phyloP scores from a whole-genome alignment of 1,284 basidiomycete genomes.

The Marasmius tenuissimus region DNA sequence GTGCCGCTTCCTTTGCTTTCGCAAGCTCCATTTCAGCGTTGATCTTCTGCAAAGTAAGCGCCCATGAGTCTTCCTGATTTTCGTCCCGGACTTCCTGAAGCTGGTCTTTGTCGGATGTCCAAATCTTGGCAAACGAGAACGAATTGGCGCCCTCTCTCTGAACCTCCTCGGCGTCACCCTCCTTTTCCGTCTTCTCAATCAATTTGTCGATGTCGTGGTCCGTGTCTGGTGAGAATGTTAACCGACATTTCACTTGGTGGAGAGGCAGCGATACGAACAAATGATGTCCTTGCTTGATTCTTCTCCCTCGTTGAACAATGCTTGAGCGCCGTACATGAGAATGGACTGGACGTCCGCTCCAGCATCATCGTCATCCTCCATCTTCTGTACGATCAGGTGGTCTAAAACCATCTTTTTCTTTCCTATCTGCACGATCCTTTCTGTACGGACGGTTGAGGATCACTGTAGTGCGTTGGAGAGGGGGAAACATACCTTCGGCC shows the following conservation, averaged over 20 bases:
- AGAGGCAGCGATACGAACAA: slow-evolving; percentile 47
- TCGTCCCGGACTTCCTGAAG: slow-evolving; percentile 64
- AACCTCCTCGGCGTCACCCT: slow-evolving; percentile 55
- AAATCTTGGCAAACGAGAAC: slow-evolving; percentile 87
- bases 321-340: slow-evolving; percentile 80
- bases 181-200: slow-evolving; percentile 79
- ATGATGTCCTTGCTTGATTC: slow-evolving; percentile 57
- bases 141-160: slow-evolving; percentile 46
- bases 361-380: slow-evolving; percentile 77
- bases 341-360: slow-evolving; percentile 79
- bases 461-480: background rate
- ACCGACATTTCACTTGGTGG: background rate
- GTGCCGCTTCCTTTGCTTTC: slow-evolving; percentile 40
- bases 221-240: slow-evolving; percentile 49
- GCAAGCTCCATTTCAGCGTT: slow-evolving; percentile 33
- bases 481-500: slow-evolving; percentile 65
- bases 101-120: slow-evolving; percentile 75
- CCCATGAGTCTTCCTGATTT: slow-evolving; percentile 72
- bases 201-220: slow-evolving; percentile 80
- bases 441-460: slow-evolving; percentile 36
- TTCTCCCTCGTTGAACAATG: slow-evolving; percentile 72
- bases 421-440: slow-evolving; percentile 83
- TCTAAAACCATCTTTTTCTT: slow-evolving; percentile 91
- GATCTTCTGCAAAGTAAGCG: slow-evolving; percentile 66
- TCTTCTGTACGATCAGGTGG: slow-evolving; percentile 91